Evolutionary conservation across 495 filamentous ascomycete species (phyloP).

Genomic region (Talaromyces trachyspermus): DNA sequence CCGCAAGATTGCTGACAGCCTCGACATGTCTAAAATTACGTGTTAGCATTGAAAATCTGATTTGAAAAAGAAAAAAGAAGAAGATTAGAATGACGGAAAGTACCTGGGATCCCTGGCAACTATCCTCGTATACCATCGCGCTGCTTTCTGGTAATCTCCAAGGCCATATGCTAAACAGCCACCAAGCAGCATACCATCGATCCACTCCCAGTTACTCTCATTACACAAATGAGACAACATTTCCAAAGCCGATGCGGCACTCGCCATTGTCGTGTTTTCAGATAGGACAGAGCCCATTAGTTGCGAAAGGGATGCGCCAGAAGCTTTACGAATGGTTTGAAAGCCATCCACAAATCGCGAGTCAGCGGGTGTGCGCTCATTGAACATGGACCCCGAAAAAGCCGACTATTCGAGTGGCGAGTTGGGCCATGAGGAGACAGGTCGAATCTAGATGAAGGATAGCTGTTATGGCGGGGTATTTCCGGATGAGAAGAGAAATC

Average conservation of each 20-base stretch:
- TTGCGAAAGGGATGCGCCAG: conserved; percentile 26
- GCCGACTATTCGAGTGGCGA: conserved; percentile 16
- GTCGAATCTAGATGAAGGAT: conserved; percentile 33
- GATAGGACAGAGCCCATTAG: conserved; percentile 24
- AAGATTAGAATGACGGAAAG: conserved; percentile 19
- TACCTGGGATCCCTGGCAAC: conserved; percentile 73
- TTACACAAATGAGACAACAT: conserved; percentile 75
- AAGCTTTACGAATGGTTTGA: conserved; percentile 24
- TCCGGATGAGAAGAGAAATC: conserved; percentile 28
- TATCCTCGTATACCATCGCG: conserved; percentile 85
- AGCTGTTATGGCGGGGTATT: conserved; percentile 35
- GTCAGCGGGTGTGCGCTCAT: conserved; percentile 18
- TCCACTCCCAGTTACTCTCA: conserved; percentile 87
- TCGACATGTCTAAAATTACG: conserved; percentile 70
- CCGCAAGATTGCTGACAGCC: conserved; percentile 88
- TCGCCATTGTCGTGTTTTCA: conserved; percentile 28
- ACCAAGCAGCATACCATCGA: conserved; percentile 88
- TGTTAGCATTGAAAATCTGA: too few relatives aligned
- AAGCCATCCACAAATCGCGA: conserved; percentile 20
- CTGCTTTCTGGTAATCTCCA: conserved; percentile 75
- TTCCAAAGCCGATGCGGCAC: conserved; percentile 65
- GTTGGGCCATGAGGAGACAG: conserved; percentile 13
- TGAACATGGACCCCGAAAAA: conserved; percentile 2
- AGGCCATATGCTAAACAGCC: conserved; percentile 92
- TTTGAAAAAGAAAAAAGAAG: conserved; percentile 11